These are phyloP conservation scores for Capsicum rhomboideum DNA, from an alignment of 257 asterid genomes.

Conservation along the genomic window DNA sequence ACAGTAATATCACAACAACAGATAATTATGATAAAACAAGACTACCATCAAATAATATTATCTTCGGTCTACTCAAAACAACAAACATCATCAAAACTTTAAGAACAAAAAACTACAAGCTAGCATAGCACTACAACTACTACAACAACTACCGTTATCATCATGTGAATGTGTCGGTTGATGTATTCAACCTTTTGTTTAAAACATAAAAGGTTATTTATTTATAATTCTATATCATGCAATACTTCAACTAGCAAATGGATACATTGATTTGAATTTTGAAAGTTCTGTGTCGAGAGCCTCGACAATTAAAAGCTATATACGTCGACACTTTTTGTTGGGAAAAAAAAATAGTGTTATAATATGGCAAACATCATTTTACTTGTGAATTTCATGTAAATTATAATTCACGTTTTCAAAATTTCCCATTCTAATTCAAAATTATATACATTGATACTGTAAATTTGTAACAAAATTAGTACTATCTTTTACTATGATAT, in stretches of 20 bases:
- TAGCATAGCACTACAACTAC: too few species aligned
- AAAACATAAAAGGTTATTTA: too few species aligned
- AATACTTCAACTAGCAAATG: background rate
- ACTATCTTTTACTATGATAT: background rate
- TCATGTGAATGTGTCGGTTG: background rate
- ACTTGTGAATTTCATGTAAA: background rate
- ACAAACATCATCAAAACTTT: too few species aligned
- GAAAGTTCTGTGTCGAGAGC: too few species aligned
- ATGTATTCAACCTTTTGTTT: background rate
- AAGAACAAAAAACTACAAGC: too few species aligned
- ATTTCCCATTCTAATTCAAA: background rate
- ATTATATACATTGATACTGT: background rate
- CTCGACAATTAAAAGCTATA: too few species aligned
- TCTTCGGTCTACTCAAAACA: too few species aligned
- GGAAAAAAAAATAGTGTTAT: background rate
- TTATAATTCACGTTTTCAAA: background rate
- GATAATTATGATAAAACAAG: too few species aligned
- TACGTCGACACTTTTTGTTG: background rate
- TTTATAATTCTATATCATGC: too few species aligned
- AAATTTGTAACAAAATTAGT: background rate
- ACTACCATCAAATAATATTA: too few species aligned
- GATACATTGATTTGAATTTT: background rate
- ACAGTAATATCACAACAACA: too few species aligned
- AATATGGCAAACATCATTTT: background rate
- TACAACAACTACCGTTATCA: too few species aligned